Percentiles rank a stretch among this genome's conserved stretches.
These are phyloP conservation scores for Ceratocystis colombiana DNA, from an alignment of 2,329 filamentous ascomycete genomes.

Conservation along the genomic window DNA sequence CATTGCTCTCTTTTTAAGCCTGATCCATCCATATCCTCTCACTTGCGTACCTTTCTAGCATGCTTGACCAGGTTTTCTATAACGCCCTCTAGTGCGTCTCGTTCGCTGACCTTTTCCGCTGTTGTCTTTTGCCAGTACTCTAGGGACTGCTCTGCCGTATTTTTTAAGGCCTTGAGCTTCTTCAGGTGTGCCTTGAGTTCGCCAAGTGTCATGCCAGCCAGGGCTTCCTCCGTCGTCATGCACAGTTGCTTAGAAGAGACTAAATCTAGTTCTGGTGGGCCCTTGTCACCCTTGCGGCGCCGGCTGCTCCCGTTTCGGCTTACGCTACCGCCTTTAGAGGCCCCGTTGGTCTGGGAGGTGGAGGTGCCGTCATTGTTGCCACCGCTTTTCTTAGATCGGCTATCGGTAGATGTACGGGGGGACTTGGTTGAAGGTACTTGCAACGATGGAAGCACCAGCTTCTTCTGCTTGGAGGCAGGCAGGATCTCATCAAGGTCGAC, in stretches of 20 bases:
- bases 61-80: constrained; percentile 95
- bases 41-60: constrained; percentile 74
- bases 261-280: constrained; percentile 67
- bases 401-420: constrained; percentile 46
- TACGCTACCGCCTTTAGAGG: neutral
- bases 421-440: constrained; percentile 54
- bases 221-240: constrained; percentile 71
- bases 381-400: constrained; percentile 41
- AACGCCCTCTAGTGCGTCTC: constrained; percentile 89
- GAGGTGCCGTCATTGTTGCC: constrained; percentile 33
- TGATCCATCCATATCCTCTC: constrained; percentile 27
- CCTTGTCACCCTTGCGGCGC: constrained; percentile 49
- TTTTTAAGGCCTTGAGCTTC: constrained; percentile 58
- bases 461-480: constrained; percentile 95
- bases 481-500: constrained; percentile 96
- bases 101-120: constrained; percentile 79
- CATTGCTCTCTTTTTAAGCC: neutral
- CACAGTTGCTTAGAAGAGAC: constrained; percentile 69
- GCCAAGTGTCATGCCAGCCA: constrained; percentile 65
- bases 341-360: neutral
- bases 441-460: constrained; percentile 82
- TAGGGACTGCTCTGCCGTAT: constrained; percentile 63
- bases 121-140: constrained; percentile 81
- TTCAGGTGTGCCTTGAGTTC: constrained; percentile 65
- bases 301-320: constrained; percentile 30